Conservation (phyloP, 768 basidiomycete species). For the Asterophora lycoperdoides region DNA sequence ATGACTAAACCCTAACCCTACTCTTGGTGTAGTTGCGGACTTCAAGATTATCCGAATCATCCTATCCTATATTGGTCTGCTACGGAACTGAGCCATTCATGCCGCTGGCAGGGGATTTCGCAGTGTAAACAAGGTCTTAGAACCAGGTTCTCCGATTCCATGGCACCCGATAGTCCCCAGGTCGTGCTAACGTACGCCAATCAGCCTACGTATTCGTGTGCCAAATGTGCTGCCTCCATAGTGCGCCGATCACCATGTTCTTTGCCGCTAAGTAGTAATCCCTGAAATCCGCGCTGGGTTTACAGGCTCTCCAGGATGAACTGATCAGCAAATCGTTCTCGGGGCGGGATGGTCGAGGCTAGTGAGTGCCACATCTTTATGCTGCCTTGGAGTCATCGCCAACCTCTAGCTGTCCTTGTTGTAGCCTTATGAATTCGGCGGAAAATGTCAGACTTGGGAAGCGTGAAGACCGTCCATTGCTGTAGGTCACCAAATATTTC, state of each 20-base stretch:
- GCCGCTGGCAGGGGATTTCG: neutral
- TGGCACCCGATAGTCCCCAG: slow-evolving; percentile 26
- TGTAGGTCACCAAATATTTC: slow-evolving; percentile 38
- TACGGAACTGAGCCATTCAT: neutral
- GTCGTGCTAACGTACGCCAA: slow-evolving; percentile 59
- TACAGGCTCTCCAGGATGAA: slow-evolving; percentile 76
- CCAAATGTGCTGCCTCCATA: slow-evolving; percentile 65
- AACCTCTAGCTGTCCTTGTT: neutral
- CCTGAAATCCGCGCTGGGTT: neutral
- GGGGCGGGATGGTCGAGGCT: slow-evolving; percentile 78
- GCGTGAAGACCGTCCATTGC: slow-evolving; percentile 68
- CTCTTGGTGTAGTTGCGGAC: neutral
- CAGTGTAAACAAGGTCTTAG: slow-evolving; percentile 37
- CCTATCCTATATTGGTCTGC: too few relatives aligned
- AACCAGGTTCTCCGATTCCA: neutral
- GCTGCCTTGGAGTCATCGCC: neutral
- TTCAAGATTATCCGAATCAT: too few relatives aligned
- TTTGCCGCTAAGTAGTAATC: neutral
- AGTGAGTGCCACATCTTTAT: slow-evolving; percentile 41
- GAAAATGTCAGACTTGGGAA: slow-evolving; percentile 70
- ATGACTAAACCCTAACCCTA: slow-evolving; percentile 23
- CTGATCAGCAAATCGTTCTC: slow-evolving; percentile 83
- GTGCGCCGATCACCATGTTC: slow-evolving; percentile 35
- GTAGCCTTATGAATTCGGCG: slow-evolving; percentile 73
- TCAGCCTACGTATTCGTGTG: slow-evolving; percentile 67